These are phyloP conservation scores for Phytophthora lateralis DNA, from an alignment of 352 stramenopile genomes.

Conservation along the genomic window DNA sequence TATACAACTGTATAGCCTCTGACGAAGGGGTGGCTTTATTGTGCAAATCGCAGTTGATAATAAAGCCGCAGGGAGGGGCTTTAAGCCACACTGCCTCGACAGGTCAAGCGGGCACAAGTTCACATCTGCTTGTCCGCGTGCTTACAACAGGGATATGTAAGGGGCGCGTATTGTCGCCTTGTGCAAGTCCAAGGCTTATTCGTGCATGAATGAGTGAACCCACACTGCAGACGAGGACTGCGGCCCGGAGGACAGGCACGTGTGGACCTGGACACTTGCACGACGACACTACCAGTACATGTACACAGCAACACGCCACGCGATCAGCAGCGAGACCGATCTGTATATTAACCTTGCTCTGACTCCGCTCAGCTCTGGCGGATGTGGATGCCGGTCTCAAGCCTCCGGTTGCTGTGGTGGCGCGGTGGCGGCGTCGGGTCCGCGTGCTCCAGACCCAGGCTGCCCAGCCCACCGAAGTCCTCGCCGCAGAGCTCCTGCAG, in stretches of 20 bases:
- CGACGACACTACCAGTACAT: constrained; percentile 28
- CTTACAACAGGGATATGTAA: constrained; percentile 12
- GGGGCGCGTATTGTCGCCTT: constrained; percentile 9
- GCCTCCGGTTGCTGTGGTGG: constrained; percentile 51
- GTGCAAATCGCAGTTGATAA: background rate
- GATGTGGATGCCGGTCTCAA: constrained; percentile 87
- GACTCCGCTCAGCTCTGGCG: constrained; percentile 53
- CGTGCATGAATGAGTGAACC: constrained; percentile 12
- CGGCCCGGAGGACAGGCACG: too few relatives aligned
- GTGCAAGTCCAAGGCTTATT: background rate
- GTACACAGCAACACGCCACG: constrained; percentile 13
- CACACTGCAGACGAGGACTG: constrained; percentile 26
- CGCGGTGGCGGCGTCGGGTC: constrained; percentile 49
- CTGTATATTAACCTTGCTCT: constrained; percentile 14
- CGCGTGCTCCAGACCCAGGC: constrained; percentile 76
- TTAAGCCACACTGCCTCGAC: background rate
- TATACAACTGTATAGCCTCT: background rate
- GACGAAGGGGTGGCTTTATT: background rate
- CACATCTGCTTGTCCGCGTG: constrained; percentile 12
- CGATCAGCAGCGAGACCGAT: constrained; percentile 9
- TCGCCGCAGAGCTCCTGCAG: constrained; percentile 63
- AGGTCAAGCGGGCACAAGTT: constrained; percentile 14
- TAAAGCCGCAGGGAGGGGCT: background rate
- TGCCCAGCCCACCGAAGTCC: constrained; percentile 58
- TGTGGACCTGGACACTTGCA: background rate